Evolutionary conservation across 1,139 yeast species (phyloP).

Genomic region (Kurtzmaniella quercitrusa): DNA sequence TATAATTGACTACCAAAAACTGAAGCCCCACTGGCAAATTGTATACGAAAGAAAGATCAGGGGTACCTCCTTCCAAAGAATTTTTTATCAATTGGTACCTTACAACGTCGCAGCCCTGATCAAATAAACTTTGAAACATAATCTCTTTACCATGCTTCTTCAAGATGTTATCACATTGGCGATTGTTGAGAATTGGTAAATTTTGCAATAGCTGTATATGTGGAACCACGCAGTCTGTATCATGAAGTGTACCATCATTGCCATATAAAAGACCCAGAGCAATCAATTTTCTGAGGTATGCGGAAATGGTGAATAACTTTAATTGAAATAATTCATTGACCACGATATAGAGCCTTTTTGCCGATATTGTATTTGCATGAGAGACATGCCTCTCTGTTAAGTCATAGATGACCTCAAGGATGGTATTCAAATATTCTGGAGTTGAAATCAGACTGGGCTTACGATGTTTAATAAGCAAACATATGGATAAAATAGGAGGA

Average conservation of each 20-base stretch:
- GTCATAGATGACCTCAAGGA: constrained; percentile 48
- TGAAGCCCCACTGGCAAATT: constrained; percentile 33
- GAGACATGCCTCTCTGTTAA: constrained; percentile 35
- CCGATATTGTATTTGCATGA: constrained; percentile 21
- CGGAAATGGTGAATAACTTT: constrained; percentile 54
- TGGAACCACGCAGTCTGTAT: constrained; percentile 13
- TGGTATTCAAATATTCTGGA: constrained; percentile 44
- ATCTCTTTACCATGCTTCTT: constrained; percentile 28
- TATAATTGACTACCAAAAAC: constrained; percentile 41
- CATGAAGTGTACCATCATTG: constrained; percentile 3
- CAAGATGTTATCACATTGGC: constrained; percentile 48
- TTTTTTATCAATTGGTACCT: constrained; percentile 22
- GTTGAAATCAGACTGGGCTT: neutral
- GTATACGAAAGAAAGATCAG: neutral
- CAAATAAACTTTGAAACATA: constrained; percentile 32
- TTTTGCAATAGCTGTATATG: constrained; percentile 52
- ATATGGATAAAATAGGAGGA: constrained; percentile 1
- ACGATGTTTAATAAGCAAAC: neutral
- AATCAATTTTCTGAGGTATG: constrained; percentile 71
- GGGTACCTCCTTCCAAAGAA: constrained; percentile 9
- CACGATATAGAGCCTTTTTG: constrained; percentile 37
- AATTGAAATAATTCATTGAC: constrained; percentile 52
- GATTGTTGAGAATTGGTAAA: constrained; percentile 49
- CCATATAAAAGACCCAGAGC: constrained; percentile 76
- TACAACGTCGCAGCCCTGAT: constrained; percentile 25